These are phyloP conservation scores for Fusarium redolens DNA, from an alignment of 2,329 filamentous ascomycete species.

Conservation along the genomic window DNA sequence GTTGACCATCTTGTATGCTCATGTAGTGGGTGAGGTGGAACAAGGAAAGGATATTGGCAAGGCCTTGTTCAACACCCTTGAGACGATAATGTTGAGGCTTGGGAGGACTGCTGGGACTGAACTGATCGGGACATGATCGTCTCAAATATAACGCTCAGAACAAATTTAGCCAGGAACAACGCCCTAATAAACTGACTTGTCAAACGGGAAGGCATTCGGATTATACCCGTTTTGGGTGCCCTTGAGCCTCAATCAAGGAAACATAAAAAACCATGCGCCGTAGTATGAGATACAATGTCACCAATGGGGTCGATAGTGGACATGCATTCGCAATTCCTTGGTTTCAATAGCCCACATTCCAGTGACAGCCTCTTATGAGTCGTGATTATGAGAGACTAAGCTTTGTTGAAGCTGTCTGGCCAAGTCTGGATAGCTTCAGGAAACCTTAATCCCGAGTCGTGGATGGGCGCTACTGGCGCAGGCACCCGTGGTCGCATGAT, in stretches of 20 bases:
- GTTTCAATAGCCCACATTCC: constrained; percentile 29
- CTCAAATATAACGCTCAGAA: constrained; percentile 23
- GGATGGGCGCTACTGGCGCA: constrained; percentile 32
- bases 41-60: constrained; percentile 2
- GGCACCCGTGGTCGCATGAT: constrained; percentile 20
- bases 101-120: not conserved
- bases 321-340: constrained; percentile 4
- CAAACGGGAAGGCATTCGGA: constrained; percentile 1
- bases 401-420: constrained; percentile 18
- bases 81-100: not conserved
- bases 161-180: constrained; percentile 1
- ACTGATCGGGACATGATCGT: constrained; percentile 14
- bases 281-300: constrained; percentile 13
- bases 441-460: constrained; percentile 21
- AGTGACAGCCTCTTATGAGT: constrained; percentile 2
- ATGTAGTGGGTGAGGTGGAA: constrained; percentile 9
- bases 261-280: constrained; percentile 1
- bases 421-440: constrained; percentile 15
- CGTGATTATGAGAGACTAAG: not conserved
- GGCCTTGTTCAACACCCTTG: constrained; percentile 18
- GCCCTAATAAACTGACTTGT: not conserved
- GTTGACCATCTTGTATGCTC: constrained; percentile 21
- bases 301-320: not conserved
- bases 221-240: not conserved
- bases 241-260: constrained; percentile 14